A percentile compares a stretch with the other conserved stretches of the same genome.
Evolutionary conservation across 108 stramenopile genomes (phyloP).

Genomic region (Cyclotella choctawhatcheeana): DNA sequence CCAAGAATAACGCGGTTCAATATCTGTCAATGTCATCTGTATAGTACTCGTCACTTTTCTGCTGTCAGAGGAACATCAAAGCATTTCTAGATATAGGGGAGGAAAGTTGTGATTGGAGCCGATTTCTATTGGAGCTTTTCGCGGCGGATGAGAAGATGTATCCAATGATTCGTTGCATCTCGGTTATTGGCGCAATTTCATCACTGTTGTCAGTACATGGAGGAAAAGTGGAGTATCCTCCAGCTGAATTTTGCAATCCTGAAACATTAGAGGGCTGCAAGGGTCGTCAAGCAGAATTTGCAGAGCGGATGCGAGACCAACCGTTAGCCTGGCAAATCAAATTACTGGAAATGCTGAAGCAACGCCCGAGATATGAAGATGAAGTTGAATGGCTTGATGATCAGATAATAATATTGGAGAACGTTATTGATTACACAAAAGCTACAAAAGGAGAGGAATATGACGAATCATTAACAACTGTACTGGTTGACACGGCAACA

Average conservation of each 20-base stretch:
- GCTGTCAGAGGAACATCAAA: too few species aligned
- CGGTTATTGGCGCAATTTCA: too few species aligned
- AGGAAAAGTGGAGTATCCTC: constrained; percentile 25
- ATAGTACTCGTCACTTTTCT: too few species aligned
- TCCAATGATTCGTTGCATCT: too few species aligned
- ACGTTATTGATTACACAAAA: constrained; percentile 27
- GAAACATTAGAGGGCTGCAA: constrained; percentile 33
- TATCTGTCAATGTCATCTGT: too few species aligned
- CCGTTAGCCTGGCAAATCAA: constrained; percentile 19
- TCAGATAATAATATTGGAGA: constrained; percentile 37
- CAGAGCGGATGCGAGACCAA: constrained; percentile 9
- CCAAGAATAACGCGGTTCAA: too few species aligned
- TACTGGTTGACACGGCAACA: too few species aligned
- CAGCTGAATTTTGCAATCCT: constrained; percentile 30
- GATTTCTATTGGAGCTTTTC: too few species aligned
- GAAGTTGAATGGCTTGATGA: constrained; percentile 35
- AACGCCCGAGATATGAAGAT: constrained; percentile 22
- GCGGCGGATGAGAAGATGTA: too few species aligned
- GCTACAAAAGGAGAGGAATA: constrained; percentile 26
- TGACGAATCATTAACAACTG: too few species aligned
- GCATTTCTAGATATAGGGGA: too few species aligned
- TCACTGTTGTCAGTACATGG: background rate
- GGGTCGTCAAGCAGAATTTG: constrained; percentile 35
- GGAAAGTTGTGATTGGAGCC: too few species aligned
- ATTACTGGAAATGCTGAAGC: constrained; percentile 13